These are phyloP conservation scores for Fusarium oxysporum DNA, from an alignment of 2,329 filamentous ascomycete species.

Conservation along the genomic window DNA sequence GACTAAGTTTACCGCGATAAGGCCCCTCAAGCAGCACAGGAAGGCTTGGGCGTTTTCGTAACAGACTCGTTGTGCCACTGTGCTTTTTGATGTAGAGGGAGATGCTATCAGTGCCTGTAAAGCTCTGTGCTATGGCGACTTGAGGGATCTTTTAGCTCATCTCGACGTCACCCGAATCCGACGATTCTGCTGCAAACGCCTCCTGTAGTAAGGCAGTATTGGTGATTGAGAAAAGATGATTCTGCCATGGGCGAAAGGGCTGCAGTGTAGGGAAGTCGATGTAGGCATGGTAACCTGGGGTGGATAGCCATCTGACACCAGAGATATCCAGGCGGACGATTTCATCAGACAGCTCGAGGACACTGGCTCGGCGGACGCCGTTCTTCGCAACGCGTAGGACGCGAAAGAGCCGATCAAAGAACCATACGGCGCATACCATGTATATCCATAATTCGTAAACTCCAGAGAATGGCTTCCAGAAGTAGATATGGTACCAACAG, in stretches of 20 bases:
- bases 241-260: not conserved
- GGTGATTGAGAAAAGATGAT: not conserved
- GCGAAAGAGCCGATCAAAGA: not conserved
- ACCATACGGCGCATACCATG: not conserved
- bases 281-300: not conserved
- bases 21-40: not conserved
- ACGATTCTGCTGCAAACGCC: not conserved
- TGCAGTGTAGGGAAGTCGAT: not conserved
- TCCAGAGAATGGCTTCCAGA: not conserved
- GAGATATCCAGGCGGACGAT: not conserved
- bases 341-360: not conserved
- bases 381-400: not conserved
- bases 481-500: not conserved
- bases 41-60: not conserved
- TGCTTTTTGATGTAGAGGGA: not conserved
- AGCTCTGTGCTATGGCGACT: not conserved
- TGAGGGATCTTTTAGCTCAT: not conserved
- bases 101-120: not conserved
- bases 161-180: not conserved
- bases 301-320: not conserved
- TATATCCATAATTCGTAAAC: not conserved
- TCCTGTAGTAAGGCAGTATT: not conserved
- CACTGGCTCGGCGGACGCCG: accelerated
- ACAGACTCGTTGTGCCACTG: accelerated
- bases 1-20: accelerated